Base-by-base conservation (phyloP, 2,329 filamentous ascomycete genomes). In the Neopestalotiopsis sp. region DNA sequence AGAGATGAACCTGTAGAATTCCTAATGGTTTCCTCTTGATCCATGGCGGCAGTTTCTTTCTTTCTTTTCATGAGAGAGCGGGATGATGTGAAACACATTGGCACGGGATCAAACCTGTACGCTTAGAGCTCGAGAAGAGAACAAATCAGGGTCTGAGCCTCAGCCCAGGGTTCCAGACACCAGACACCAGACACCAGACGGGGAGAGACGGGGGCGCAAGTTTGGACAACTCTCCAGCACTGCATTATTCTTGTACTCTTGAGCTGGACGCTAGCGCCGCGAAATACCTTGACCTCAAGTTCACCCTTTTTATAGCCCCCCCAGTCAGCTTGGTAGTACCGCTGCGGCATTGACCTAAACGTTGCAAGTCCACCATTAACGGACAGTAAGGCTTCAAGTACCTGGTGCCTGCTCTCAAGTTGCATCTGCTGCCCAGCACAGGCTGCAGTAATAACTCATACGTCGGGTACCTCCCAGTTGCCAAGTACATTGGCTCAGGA, bases 121-220 rank as follows among this genome's bases (percentile, higher is more conserved):
- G 28, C 12, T 38, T 30, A n/a, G 34, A 66, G 28, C 13, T 34
- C 24, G 30, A 53, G 30, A 62, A 32, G 12, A 14, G 13, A n/a
- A 28, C 62, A 53, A 65, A 65, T 65, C 62, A 65, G 34, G 10
- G 40, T 24, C 49, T 45, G 62, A 65, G 62, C 62, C 61, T 65
- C 40, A 53, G 28, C 49, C 62, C 45, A 28, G 63, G 63, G 63
- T 45, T 59, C 24, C 30, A 59, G 24, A 34, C 24, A n/a, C n/a
- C 13, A 28, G 24, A 32, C 12, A 17, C 42, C 42, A 49, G 42
- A 49, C 42, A 49, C 42, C 24, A 28, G 24, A 28, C 24, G 24
- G 24, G 49, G 49, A 56, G 49, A 14, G 17, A 10, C 20, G 57
- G 56, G 28, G n/a, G 59, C 28, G n/a, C 30, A 40, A 62, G 59